Base-by-base conservation (phyloP, 306 rosid species). In the Glycine tomentella region DNA sequence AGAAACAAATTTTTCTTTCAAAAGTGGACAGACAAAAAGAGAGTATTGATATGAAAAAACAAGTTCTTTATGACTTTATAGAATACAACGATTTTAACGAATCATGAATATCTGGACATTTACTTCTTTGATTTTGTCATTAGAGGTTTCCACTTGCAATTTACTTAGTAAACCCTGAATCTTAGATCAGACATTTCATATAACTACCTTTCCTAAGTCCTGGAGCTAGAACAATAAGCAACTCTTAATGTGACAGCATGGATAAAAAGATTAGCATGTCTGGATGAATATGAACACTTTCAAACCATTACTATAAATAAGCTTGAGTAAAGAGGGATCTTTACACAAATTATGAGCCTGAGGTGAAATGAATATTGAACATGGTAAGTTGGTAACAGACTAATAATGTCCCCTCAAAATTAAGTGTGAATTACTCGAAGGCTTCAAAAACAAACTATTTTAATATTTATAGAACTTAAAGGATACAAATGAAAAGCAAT, bases 321-420 rank as follows among this genome's bases (percentile, higher is more conserved):
- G 33, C 31, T 16, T 16, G n/a, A 53, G 3, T 20, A 53, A 53
- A 53, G 17, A 14, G 20, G 59, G 25, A n/a, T n/a, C 9, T 53
- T 53, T 53, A n/a, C 20, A 53, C 59, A 53, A 53, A 53, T 53
- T 14, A 56, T 15, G 62, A 56, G 1, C 25, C 11, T 16, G 11
- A 56, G n/a, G 45, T 31, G 44, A 62, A 33, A 61, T 61, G 71
- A 14, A 49, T n/a, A 6, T 65, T 38, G 31, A 65, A 65, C 70
- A 36, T 38, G 50, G 70, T 34, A 34, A 34, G 38, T 34, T 34
- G 38, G 38, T 38, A 8, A 14, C 10, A 36, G 46, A 63, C 69
- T 12, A 63, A 63, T 6, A 63, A 34, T 34, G 45, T 63, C 69
- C 17, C 9, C 1, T 33, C 15, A 63, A 5, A 63, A 33, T 63